Conservation (phyloP, 2,329 filamentous ascomycete genomes). For the Keithomyces neogunnii region DNA sequence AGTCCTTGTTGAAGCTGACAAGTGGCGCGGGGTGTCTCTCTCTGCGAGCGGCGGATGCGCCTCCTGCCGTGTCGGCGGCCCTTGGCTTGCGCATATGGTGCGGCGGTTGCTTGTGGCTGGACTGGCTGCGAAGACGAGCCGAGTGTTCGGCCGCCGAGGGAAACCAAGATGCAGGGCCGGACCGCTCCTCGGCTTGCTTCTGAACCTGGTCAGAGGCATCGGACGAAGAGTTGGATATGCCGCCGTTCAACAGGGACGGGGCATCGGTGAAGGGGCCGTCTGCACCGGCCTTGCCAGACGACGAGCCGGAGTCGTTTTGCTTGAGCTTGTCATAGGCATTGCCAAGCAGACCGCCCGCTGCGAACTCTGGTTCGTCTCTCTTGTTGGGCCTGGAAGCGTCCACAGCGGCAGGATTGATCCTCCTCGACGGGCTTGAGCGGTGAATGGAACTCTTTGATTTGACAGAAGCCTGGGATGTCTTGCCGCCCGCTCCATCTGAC, state of each 20-base stretch:
- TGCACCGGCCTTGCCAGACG: slow-evolving; percentile 22
- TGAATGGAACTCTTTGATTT: neutral
- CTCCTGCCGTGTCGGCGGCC: slow-evolving; percentile 14
- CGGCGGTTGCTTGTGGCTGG: slow-evolving; percentile 9
- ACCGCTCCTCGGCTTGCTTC: slow-evolving; percentile 14
- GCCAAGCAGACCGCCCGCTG: slow-evolving; percentile 42
- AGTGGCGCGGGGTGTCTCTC: slow-evolving; percentile 46
- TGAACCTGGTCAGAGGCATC: slow-evolving; percentile 7
- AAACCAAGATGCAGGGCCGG: slow-evolving; percentile 24
- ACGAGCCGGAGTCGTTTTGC: slow-evolving; percentile 22
- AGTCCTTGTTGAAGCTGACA: slow-evolving; percentile 54
- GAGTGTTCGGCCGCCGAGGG: slow-evolving; percentile 29
- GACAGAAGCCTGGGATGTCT: neutral
- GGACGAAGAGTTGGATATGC: slow-evolving; percentile 13
- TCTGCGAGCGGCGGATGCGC: slow-evolving; percentile 9
- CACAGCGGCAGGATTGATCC: neutral
- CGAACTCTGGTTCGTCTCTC: slow-evolving; percentile 33
- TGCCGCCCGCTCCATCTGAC: neutral
- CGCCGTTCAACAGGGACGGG: slow-evolving; percentile 45
- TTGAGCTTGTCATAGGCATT: slow-evolving; percentile 40
- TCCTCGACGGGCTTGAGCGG: neutral
- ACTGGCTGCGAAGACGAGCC: slow-evolving; percentile 23
- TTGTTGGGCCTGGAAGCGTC: slow-evolving; percentile 1
- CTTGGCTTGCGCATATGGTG: slow-evolving; percentile 13
- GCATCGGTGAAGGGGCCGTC: slow-evolving; percentile 44